Conservation (phyloP, 1,139 yeast genomes). For the Geotrichum macrosporum region DNA sequence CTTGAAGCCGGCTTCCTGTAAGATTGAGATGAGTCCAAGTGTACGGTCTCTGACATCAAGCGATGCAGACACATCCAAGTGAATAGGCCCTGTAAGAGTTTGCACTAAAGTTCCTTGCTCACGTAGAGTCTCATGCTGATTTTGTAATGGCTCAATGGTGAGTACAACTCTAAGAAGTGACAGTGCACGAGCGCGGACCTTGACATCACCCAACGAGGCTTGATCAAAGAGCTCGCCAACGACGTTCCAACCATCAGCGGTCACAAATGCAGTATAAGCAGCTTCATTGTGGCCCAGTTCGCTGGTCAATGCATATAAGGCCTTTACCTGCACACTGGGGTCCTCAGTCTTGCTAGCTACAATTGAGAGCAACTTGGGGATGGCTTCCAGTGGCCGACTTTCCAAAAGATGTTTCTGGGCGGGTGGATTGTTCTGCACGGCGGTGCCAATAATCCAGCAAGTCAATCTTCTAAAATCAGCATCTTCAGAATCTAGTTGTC, state of each 20-base stretch:
- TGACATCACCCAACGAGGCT: constrained; percentile 10
- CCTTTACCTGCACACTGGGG: constrained; percentile 49
- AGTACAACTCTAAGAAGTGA: constrained; percentile 19
- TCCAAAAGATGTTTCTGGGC: constrained; percentile 54
- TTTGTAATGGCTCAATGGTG: constrained; percentile 17
- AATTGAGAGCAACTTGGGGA: constrained; percentile 45
- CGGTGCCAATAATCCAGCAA: constrained; percentile 78
- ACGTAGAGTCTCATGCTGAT: constrained; percentile 13
- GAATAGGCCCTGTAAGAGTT: constrained; percentile 14
- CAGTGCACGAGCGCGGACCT: constrained; percentile 16
- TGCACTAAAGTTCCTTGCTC: constrained; percentile 8
- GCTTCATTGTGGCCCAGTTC: constrained; percentile 64
- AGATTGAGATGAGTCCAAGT: constrained; percentile 13
- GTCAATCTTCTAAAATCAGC: constrained; percentile 41
- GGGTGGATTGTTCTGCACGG: constrained; percentile 82
- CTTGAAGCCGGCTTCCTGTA: constrained; percentile 40
- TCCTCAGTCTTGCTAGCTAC: constrained; percentile 35
- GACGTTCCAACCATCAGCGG: constrained; percentile 56
- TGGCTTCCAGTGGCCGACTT: constrained; percentile 47
- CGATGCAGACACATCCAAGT: constrained; percentile 8
- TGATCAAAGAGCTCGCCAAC: constrained; percentile 4
- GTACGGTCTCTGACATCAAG: constrained; percentile 18
- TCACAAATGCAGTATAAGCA: constrained; percentile 54
- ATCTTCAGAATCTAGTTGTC: constrained; percentile 45
- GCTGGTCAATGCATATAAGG: constrained; percentile 72